Evolutionary conservation across 2,329 filamentous ascomycete genomes (phyloP), one percentile per base, ranked within the genome.

Genomic region (Arthrobotrys conoides): DNA sequence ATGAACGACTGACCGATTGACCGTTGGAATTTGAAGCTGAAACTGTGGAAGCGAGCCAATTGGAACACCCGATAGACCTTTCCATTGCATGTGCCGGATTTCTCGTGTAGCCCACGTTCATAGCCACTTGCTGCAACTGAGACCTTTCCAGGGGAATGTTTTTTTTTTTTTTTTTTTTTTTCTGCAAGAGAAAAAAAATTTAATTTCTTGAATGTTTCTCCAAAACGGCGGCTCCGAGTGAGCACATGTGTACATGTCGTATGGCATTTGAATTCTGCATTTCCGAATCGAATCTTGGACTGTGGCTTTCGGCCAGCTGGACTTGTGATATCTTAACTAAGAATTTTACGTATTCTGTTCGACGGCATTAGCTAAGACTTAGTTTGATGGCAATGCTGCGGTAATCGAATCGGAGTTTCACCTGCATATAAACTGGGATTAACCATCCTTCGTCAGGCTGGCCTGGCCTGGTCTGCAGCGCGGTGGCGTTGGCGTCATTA

Each of bases 401-500:
- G 27, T 30, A 30, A 30, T 30, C 27, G 27, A 30, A 30, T 30
- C 27, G 27, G 27, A 30, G 27, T 30, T 30, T 6, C 27, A 30
- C 27, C 27, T 30, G 27, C 27, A 30, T 30, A 3, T 6, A n/a
- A 30, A 30, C 27, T 30, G 27, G 27, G 27, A 6, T 30, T 30
- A 30, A 30, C 27, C 27, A 30, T 30, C 27, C 27, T 30, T 30
- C 27, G 27, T 46, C 16, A n/a, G 41, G 33, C 55, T 18, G 6
- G 41, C 16, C 41, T 65, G 18, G 46, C 8, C 63, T 65, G 61
- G 30, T 38, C 53, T 38, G 44, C 44, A 20, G 44, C 18, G 51
- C 24, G 6, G 41, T 44, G 46, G 38, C 24, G 55, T 55, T 65
- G 68, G 68, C 71, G 71, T 68, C 63, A 75, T 63, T 63, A 41